phyloP scores from a whole-genome alignment of 805 yeast species.

The Hanseniaspora hatyaiensis region DNA sequence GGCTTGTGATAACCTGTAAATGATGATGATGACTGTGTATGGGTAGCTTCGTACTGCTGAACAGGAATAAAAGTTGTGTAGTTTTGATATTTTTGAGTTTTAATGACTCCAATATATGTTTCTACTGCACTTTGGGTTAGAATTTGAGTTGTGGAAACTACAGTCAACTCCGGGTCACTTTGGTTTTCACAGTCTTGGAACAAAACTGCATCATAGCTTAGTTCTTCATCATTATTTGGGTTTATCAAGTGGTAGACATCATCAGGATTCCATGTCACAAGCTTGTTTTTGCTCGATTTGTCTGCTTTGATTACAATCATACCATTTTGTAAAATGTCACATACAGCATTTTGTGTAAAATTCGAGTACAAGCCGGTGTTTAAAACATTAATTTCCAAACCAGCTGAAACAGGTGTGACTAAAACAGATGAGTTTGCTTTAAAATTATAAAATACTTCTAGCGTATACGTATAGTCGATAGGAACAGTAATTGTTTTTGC shows the following conservation, averaged over 20 bases:
- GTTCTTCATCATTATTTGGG: slow-evolving; percentile 18
- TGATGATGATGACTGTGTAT: too few species aligned
- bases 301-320: slow-evolving; percentile 23
- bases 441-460: slow-evolving; percentile 21
- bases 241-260: slow-evolving; percentile 22
- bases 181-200: slow-evolving; percentile 20
- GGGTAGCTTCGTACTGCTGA: not conserved
- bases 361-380: not conserved
- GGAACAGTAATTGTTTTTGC: slow-evolving; percentile 17
- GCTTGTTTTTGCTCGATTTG: slow-evolving; percentile 16
- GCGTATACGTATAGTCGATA: slow-evolving; percentile 20
- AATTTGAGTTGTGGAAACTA: too few species aligned
- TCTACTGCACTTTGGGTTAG: slow-evolving; percentile 2
- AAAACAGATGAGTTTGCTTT: slow-evolving; percentile 18
- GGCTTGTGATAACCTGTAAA: not conserved
- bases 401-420: slow-evolving; percentile 20
- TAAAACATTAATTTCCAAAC: slow-evolving; percentile 19
- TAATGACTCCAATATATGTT: slow-evolving; percentile 12
- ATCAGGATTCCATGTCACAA: slow-evolving; percentile 24
- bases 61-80: slow-evolving; percentile 13
- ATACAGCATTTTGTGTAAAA: slow-evolving; percentile 14
- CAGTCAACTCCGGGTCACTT: too few species aligned
- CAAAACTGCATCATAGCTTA: slow-evolving; percentile 20
- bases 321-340: slow-evolving; percentile 22
- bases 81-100: not conserved